phyloP scores from a whole-genome alignment of 2,329 filamentous ascomycete species.

The Cordyceps militaris region DNA sequence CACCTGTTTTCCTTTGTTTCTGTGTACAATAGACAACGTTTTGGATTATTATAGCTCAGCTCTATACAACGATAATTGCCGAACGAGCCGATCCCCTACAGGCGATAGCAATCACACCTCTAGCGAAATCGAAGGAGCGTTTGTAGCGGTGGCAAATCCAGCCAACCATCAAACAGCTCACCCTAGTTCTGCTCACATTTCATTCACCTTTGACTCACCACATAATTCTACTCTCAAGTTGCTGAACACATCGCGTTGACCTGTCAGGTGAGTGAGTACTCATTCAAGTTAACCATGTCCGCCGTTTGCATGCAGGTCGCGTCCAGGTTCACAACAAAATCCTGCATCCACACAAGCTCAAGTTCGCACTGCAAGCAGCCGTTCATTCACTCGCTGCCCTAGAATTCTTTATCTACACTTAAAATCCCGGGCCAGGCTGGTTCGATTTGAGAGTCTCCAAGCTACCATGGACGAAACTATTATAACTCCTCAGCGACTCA shows the following conservation, averaged over 20 bases:
- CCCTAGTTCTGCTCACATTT: not conserved
- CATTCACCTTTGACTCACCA: conserved; percentile 10
- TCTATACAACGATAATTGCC: not conserved
- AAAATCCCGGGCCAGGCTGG: not conserved
- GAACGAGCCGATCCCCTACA: not conserved
- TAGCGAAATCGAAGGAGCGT: not conserved
- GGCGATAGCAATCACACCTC: not conserved
- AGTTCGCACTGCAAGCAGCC: not conserved
- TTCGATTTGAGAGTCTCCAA: too few relatives aligned
- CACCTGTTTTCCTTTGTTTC: conserved; percentile 6
- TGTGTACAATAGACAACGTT: conserved; percentile 15
- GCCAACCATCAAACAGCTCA: not conserved
- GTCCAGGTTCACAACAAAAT: not conserved
- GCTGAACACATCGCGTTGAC: not conserved
- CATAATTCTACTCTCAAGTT: conserved; percentile 12
- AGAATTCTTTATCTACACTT: too few relatives aligned
- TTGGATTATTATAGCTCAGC: conserved; percentile 2
- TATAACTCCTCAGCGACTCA: not conserved
- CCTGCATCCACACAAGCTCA: not conserved
- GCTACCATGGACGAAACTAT: not conserved
- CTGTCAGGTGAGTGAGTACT: not conserved
- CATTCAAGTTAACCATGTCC: conserved; percentile 2
- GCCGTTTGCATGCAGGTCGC: not conserved
- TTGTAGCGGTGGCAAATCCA: not conserved
- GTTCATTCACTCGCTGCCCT: not conserved